Percentiles rank a stretch among this genome's conserved stretches.
phyloP scores from a whole-genome alignment of 805 yeast genomes.

The Yueomyces sp. region DNA sequence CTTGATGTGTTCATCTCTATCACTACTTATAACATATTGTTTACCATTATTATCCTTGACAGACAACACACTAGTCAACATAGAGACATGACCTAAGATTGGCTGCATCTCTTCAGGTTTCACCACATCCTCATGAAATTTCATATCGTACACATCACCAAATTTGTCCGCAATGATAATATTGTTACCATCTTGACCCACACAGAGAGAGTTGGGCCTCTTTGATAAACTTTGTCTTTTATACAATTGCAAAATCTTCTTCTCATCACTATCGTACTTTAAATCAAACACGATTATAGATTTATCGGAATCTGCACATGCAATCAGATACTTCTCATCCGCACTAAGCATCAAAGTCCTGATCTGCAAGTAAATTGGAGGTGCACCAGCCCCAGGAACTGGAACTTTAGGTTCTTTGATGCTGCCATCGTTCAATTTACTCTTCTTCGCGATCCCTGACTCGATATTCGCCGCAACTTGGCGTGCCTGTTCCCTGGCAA shows the following conservation, averaged over 20 bases:
- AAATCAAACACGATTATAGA: slow-evolving; percentile 51
- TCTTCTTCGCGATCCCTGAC: slow-evolving; percentile 21
- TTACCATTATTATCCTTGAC: slow-evolving; percentile 22
- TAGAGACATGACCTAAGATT: slow-evolving; percentile 88
- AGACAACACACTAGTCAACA: slow-evolving; percentile 65
- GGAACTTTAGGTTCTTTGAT: slow-evolving; percentile 41
- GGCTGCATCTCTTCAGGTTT: slow-evolving; percentile 42
- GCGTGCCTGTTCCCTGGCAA: slow-evolving; percentile 27
- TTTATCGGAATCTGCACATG: slow-evolving; percentile 74
- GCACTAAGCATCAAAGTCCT: slow-evolving; percentile 45
- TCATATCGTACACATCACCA: slow-evolving; percentile 76
- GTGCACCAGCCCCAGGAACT: slow-evolving; percentile 56
- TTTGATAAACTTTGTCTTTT: slow-evolving; percentile 77
- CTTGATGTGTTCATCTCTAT: slow-evolving; percentile 92
- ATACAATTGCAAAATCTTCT: slow-evolving; percentile 33
- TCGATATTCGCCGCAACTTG: slow-evolving; percentile 16
- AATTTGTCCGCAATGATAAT: slow-evolving; percentile 83
- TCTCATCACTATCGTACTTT: slow-evolving; percentile 11
- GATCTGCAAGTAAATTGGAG: slow-evolving; percentile 52
- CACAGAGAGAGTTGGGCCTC: slow-evolving; percentile 76
- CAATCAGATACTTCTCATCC: slow-evolving; percentile 42
- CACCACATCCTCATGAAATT: slow-evolving; percentile 18
- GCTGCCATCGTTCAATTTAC: slow-evolving; percentile 20
- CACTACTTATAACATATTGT: slow-evolving; percentile 56
- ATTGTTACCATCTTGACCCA: slow-evolving; percentile 35